Evolutionary conservation across 176 grass and related monocot species (phyloP), one percentile per base, ranked within the genome.

Genomic region (Phoenix dactylifera): DNA sequence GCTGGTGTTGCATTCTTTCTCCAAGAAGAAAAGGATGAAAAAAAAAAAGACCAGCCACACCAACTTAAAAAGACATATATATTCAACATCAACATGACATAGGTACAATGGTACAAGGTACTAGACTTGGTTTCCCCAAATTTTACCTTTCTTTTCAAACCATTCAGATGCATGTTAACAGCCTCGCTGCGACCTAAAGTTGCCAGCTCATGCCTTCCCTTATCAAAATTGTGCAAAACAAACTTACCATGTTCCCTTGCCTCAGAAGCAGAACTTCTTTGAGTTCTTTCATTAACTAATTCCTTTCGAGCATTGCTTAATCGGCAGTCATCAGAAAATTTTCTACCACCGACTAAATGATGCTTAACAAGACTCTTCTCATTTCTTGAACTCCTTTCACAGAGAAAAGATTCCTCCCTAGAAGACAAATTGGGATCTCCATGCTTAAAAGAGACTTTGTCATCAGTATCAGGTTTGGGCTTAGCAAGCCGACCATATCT

Each of bases 71-170:
- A n/a, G 23, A 26, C 60, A 74, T 10, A 60, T 79, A 10, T 60
- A 79, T 77, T 73, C 26, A 73, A 65, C 54, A 65, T 71, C 68
- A 59, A 65, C 54, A 59, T 71, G 76, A 65, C 50, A 60, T 24
- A 72, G 12, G 16, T 58, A 65, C 69, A 72, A n/a, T 59, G 66
- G 51, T 77, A 86, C 72, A 88, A 65, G 59, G 58, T 56, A 79
- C 7, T 64, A 69, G 52, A 62, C 63, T 80, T 80, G 83, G 65
- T 51, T 79, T 77, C 63, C 79, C 81, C 70, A 82, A 83, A 71
- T 65, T 80, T 84, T 95, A 89, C 85, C 89, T 95, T 95, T 85
- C 68, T 80, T 77, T 82, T 76, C 70, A 74, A 75, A 85, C 72
- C 66, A 55, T 69, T 82, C 82, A 75, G 82, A 72, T 20, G 50